Conservation (phyloP, 202 grass and related monocot species). For the Bolboschoenoplectus hybrid region DNA sequence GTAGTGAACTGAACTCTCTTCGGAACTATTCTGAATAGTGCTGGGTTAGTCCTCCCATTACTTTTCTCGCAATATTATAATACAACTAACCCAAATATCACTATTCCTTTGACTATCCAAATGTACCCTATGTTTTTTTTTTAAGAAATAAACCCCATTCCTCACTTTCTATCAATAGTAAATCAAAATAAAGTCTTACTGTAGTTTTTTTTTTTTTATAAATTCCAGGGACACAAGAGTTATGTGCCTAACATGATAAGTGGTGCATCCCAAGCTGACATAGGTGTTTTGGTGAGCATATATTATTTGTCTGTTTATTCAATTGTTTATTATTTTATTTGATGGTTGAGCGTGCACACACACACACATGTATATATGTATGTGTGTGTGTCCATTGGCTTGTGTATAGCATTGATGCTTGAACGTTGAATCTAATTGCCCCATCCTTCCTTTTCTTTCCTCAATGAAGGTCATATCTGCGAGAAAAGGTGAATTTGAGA, state of each 20-base stretch:
- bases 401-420: background rate
- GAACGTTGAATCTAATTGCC: background rate
- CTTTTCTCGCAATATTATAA: background rate
- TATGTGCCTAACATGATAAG: conserved; percentile 99
- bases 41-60: background rate
- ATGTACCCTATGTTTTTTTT: background rate
- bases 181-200: conserved; percentile 15
- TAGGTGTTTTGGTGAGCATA: conserved; percentile 81
- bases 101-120: background rate
- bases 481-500: conserved; percentile 91
- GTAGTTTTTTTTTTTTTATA: conserved; percentile 21
- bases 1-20: background rate
- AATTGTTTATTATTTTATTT: background rate
- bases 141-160: background rate
- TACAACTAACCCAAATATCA: background rate
- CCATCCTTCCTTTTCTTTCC: background rate
- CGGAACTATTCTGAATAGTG: background rate
- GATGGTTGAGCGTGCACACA: background rate
- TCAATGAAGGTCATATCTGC: conserved; percentile 83
- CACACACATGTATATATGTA: background rate
- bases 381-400: background rate
- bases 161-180: background rate
- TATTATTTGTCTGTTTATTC: conserved; percentile 5
- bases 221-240: conserved; percentile 86
- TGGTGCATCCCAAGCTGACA: conserved; percentile 99